phyloP scores from a whole-genome alignment of 2,329 filamentous ascomycete species.

The Aspergillus fischeri region DNA sequence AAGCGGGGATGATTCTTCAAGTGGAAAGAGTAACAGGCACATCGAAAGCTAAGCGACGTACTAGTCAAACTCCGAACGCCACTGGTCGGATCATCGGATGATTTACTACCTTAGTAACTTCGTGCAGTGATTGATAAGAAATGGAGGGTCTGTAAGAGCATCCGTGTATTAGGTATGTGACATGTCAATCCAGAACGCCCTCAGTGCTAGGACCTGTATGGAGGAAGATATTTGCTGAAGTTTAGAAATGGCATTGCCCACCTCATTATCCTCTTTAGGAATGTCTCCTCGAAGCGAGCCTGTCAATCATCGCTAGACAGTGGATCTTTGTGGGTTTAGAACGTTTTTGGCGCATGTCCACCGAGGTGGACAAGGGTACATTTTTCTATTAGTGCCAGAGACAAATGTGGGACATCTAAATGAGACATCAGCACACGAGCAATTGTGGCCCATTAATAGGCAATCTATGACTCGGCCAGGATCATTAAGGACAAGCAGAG shows the following conservation, averaged over 20 bases:
- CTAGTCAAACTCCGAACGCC: too few species aligned
- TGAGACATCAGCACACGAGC: too few species aligned
- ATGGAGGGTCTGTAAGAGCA: too few species aligned
- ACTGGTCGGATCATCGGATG: too few species aligned
- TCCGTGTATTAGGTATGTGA: too few species aligned
- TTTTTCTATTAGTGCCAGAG: neutral
- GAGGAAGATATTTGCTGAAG: too few species aligned
- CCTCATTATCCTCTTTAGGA: neutral
- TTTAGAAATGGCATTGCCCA: too few species aligned
- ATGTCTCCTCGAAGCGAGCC: neutral
- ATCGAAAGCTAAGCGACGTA: too few species aligned
- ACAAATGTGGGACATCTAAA: neutral
- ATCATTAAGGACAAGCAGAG: neutral
- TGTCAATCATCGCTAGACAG: neutral
- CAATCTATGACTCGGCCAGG: neutral
- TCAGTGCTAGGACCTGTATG: too few species aligned
- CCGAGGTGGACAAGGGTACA: neutral
- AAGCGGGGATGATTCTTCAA: neutral
- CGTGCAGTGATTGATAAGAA: too few species aligned
- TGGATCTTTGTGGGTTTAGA: neutral
- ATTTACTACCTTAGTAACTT: too few species aligned
- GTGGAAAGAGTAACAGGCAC: neutral
- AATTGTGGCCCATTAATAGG: neutral
- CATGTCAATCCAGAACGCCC: too few species aligned
- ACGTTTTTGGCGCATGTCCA: neutral